Percentiles rank a stretch among this genome's conserved stretches.
Evolutionary conservation across 768 basidiomycete species (phyloP).

Genomic region (Tricholoma flavovirens): DNA sequence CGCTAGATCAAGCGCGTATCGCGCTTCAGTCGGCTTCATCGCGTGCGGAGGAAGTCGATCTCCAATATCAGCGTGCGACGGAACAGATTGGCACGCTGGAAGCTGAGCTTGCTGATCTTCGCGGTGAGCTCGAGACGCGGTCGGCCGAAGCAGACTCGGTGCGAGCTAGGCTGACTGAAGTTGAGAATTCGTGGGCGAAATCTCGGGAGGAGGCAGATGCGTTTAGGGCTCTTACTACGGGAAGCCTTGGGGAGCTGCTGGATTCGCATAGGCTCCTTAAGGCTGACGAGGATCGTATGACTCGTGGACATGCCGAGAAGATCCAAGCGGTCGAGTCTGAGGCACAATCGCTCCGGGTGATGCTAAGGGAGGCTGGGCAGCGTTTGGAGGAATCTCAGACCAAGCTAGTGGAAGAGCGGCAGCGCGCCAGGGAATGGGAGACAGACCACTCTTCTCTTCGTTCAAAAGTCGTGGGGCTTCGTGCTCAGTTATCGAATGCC

Average conservation of each 20-base stretch:
- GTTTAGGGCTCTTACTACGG: slow-evolving; percentile 80
- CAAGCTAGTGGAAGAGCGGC: slow-evolving; percentile 64
- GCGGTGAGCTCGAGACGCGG: slow-evolving; percentile 74
- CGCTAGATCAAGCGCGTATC: slow-evolving; percentile 78
- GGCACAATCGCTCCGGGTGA: slow-evolving; percentile 63
- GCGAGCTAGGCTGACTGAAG: slow-evolving; percentile 61
- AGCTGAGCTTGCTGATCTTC: slow-evolving; percentile 69
- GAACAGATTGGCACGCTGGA: slow-evolving; percentile 69
- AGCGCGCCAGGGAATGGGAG: slow-evolving; percentile 57
- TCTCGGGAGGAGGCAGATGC: slow-evolving; percentile 92
- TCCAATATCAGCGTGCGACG: slow-evolving; percentile 62
- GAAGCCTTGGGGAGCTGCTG: slow-evolving; percentile 78
- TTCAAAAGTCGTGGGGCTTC: slow-evolving; percentile 69
- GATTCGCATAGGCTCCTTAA: slow-evolving; percentile 83
- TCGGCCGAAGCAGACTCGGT: slow-evolving; percentile 69
- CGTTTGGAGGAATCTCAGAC: slow-evolving; percentile 64
- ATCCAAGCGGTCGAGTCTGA: slow-evolving; percentile 77
- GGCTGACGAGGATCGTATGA: slow-evolving; percentile 74
- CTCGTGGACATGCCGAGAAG: slow-evolving; percentile 78
- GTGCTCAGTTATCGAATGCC: slow-evolving; percentile 65
- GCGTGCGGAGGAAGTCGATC: slow-evolving; percentile 75
- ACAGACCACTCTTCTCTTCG: slow-evolving; percentile 58
- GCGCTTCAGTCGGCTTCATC: slow-evolving; percentile 73
- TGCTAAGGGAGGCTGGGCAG: slow-evolving; percentile 74
- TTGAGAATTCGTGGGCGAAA: slow-evolving; percentile 88